Percentiles rank a stretch among this genome's conserved stretches.
phyloP scores from a whole-genome alignment of 371 early-diverging fungal species.

The Dentiscutata heterogama region DNA sequence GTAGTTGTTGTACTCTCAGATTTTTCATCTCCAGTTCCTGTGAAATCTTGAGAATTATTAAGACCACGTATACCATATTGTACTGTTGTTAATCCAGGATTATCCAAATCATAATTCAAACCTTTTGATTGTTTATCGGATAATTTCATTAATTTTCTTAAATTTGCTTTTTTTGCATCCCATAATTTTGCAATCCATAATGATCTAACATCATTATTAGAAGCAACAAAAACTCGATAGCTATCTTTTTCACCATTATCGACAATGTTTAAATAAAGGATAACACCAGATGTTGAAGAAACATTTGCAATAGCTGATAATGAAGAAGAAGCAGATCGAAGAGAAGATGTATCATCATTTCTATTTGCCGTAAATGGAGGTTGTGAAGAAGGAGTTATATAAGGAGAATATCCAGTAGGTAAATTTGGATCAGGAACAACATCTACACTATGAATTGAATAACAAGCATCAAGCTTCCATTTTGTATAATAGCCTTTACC shows the following conservation, averaged over 20 bases:
- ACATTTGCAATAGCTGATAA: slow-evolving; percentile 51
- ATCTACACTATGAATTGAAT: slow-evolving; percentile 65
- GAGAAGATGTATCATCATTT: slow-evolving; percentile 53
- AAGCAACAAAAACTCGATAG: slow-evolving; percentile 60
- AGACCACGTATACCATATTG: slow-evolving; percentile 3
- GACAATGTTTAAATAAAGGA: slow-evolving; percentile 59
- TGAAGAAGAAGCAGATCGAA: slow-evolving; percentile 49
- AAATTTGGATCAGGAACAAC: slow-evolving; percentile 64
- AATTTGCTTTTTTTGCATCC: slow-evolving; percentile 56
- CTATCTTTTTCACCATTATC: slow-evolving; percentile 54
- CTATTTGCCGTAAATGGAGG: slow-evolving; percentile 49
- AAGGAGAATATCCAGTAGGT: slow-evolving; percentile 58
- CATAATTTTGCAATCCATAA: slow-evolving; percentile 61
- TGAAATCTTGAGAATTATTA: not conserved
- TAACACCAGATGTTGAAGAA: slow-evolving; percentile 56
- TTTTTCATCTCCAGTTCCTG: not conserved
- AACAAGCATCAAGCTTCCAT: slow-evolving; percentile 72
- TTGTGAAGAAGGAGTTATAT: slow-evolving; percentile 56
- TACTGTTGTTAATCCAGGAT: not conserved
- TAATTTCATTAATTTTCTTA: slow-evolving; percentile 44
- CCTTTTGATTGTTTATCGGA: slow-evolving; percentile 49
- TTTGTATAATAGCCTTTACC: slow-evolving; percentile 70
- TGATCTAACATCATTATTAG: slow-evolving; percentile 57
- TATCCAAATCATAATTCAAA: not conserved
- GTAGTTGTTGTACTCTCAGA: not conserved